Evolutionary conservation across 2,329 filamentous ascomycete species (phyloP), one percentile per base, ranked within the genome.

Genomic region (Nothophoma quercina): DNA sequence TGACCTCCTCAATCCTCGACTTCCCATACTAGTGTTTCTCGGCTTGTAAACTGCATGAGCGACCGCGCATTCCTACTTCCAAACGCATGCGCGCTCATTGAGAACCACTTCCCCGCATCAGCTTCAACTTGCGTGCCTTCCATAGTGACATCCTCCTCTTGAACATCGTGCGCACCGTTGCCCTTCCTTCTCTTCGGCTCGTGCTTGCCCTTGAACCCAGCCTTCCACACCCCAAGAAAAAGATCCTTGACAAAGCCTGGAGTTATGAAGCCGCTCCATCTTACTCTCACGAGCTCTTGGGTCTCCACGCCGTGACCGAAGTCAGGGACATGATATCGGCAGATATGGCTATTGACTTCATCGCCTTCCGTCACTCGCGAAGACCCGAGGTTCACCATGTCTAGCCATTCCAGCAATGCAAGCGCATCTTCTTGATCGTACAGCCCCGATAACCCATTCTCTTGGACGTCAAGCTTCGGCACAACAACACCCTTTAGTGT

Each of bases 331-430:
- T 77, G 72, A 69, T 93, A 93, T 18, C 86, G 82, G 21, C 85
- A 88, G 3, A 95, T 75, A 65, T 88, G 90, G 0, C 84, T 76
- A 71, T 93, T 88, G 25, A 91, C 81, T 5, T 67, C 69, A 70
- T 93, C 88, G 8, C 68, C 69, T 3, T 74, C 69, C 9, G 73
- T 64, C 15, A 93, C 69, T 19, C 89, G 80, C n/a, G 87, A 85
- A 49, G 88, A 91, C 8, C 79, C 75, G 0, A 92, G 78, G 9
- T 83, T 80, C 5, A 88, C 69, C n/a, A 96, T 74, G 2, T 86
- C 86, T 1, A 93, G 68, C 87, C 88, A 95, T 74, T 95, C 90
- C 59, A 92, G 86, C 10, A 88, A 68, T 15, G 87, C 85, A 0
- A 82, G 79, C 1, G 84, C 83, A 55, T 91, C 85, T 51, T 89